Evolutionary conservation across 345 rosid species (phyloP).

Genomic region (Euclidium syriacum): DNA sequence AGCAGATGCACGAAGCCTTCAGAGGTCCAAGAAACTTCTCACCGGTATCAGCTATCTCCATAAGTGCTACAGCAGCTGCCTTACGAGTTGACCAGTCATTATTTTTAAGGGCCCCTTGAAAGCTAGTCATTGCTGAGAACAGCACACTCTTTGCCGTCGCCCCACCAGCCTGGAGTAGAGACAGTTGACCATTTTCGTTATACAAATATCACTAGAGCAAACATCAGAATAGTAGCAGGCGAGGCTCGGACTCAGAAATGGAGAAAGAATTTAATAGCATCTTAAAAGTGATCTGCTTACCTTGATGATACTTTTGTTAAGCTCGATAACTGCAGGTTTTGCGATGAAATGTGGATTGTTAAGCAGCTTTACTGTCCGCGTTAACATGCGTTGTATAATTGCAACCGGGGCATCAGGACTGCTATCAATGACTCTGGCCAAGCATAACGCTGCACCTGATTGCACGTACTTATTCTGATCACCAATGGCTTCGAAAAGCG

Average conservation of each 20-base stretch:
- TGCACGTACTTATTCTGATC: slow-evolving; percentile 89
- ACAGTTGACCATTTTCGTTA: not conserved
- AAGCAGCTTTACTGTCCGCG: slow-evolving; percentile 66
- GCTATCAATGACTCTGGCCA: slow-evolving; percentile 71
- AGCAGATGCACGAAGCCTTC: slow-evolving; percentile 59
- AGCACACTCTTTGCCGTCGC: slow-evolving; percentile 55
- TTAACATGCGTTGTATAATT: slow-evolving; percentile 70
- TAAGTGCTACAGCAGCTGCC: slow-evolving; percentile 79
- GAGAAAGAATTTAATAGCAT: not conserved
- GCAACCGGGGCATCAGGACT: slow-evolving; percentile 55
- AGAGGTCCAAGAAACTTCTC: slow-evolving; percentile 60
- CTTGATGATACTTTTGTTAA: slow-evolving; percentile 72
- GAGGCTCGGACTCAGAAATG: no score
- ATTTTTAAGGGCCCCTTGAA: slow-evolving; percentile 71
- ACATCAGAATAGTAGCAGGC: not conserved
- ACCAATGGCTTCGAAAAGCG: slow-evolving; percentile 84
- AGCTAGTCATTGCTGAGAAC: slow-evolving; percentile 58
- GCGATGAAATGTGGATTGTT: slow-evolving; percentile 79
- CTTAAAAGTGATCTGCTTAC: slow-evolving; percentile 30
- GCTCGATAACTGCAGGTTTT: slow-evolving; percentile 75
- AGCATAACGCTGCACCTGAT: slow-evolving; percentile 79
- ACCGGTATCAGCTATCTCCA: slow-evolving; percentile 68
- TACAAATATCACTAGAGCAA: not conserved
- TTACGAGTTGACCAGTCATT: slow-evolving; percentile 91
- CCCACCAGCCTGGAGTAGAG: slow-evolving; percentile 76